These are phyloP conservation scores for Nigrospora oryzae DNA, from an alignment of 2,329 filamentous ascomycete genomes.

Conservation along the genomic window DNA sequence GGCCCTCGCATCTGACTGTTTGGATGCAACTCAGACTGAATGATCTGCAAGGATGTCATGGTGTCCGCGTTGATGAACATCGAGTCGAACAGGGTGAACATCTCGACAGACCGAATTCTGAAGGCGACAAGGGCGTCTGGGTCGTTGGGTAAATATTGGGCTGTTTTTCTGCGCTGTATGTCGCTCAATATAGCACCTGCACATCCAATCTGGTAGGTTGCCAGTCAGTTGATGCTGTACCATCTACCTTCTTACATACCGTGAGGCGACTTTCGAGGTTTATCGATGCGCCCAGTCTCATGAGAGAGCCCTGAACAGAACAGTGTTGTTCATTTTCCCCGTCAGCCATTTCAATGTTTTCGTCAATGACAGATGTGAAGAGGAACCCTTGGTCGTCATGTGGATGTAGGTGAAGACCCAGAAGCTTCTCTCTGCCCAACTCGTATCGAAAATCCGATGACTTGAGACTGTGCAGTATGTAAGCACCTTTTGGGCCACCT, in stretches of 20 bases:
- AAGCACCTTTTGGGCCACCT: conserved; percentile 30
- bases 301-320: conserved; percentile 52
- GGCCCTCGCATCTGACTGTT: conserved; percentile 71
- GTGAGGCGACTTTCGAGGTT: conserved; percentile 68
- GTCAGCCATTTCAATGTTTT: conserved; percentile 23
- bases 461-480: conserved; percentile 57
- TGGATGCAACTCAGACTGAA: conserved; percentile 75
- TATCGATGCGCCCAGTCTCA: conserved; percentile 62
- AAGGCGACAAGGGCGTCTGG: conserved; percentile 45
- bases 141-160: conserved; percentile 54
- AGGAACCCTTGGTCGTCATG: conserved; percentile 44
- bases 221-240: neutral
- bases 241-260: conserved; percentile 29
- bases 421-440: conserved; percentile 56
- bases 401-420: conserved; percentile 45
- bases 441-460: conserved; percentile 66
- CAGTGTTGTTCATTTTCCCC: conserved; percentile 29
- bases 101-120: conserved; percentile 56
- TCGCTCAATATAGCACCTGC: conserved; percentile 80
- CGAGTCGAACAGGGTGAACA: conserved; percentile 58
- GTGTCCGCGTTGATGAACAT: conserved; percentile 82
- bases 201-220: conserved; percentile 55
- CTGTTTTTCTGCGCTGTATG: conserved; percentile 59
- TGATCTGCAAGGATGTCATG: conserved; percentile 73
- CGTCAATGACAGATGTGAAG: conserved; percentile 48